A percentile compares a stretch with the other conserved stretches of the same genome.
Evolutionary conservation across 1,139 yeast genomes (phyloP).

Genomic region (Geotrichum candidum): DNA sequence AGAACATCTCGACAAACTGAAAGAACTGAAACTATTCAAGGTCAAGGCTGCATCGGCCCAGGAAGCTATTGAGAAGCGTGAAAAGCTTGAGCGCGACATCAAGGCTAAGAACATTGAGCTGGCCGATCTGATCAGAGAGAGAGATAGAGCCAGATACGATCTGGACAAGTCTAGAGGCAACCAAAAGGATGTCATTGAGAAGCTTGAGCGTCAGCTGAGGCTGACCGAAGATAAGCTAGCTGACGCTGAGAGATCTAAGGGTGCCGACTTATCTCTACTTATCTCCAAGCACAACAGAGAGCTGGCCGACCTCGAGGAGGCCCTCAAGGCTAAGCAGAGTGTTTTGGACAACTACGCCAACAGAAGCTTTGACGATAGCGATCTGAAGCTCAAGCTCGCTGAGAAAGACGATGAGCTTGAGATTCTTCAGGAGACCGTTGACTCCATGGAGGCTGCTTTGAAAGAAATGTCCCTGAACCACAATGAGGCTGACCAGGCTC

Average conservation of each 20-base stretch:
- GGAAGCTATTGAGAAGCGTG: slow-evolving; percentile 82
- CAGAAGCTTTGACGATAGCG: slow-evolving; percentile 29
- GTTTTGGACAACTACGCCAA: slow-evolving; percentile 30
- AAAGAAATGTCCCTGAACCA: slow-evolving; percentile 45
- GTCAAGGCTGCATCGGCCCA: slow-evolving; percentile 90
- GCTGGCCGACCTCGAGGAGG: slow-evolving; percentile 36
- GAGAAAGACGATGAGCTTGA: slow-evolving; percentile 78
- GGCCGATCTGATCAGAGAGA: slow-evolving; percentile 82
- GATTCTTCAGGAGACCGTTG: slow-evolving; percentile 61
- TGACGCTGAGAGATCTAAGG: slow-evolving; percentile 60
- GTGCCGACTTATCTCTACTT: slow-evolving; percentile 57
- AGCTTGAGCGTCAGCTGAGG: slow-evolving; percentile 59
- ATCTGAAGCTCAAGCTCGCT: slow-evolving; percentile 45
- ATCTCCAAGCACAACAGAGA: slow-evolving; percentile 56
- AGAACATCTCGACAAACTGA: slow-evolving; percentile 76
- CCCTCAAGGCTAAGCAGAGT: slow-evolving; percentile 36
- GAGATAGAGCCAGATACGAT: slow-evolving; percentile 84
- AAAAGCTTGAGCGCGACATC: slow-evolving; percentile 74
- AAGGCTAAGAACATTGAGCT: slow-evolving; percentile 81
- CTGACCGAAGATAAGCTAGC: slow-evolving; percentile 55
- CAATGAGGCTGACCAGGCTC: slow-evolving; percentile 45
- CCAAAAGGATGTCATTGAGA: slow-evolving; percentile 63
- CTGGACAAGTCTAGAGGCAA: slow-evolving; percentile 65
- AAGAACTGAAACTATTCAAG: slow-evolving; percentile 77
- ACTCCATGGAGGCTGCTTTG: slow-evolving; percentile 60